Conservation (phyloP, 306 rosid genomes). For the Dalbergia cochinchinensis region DNA sequence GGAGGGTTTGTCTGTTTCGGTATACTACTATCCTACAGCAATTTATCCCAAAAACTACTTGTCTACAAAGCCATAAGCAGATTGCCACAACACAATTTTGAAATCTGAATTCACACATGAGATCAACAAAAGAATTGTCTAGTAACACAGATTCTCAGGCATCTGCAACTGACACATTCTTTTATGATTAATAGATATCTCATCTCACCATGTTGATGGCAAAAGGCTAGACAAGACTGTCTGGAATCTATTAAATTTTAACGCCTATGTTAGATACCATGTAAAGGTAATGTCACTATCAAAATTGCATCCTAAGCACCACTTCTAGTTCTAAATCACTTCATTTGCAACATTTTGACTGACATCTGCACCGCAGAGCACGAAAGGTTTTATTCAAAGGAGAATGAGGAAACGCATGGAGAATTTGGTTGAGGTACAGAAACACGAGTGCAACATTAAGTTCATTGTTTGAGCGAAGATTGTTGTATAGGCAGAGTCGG, state of each 20-base stretch:
- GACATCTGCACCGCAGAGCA: slow-evolving; percentile 56
- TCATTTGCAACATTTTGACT: slow-evolving; percentile 26
- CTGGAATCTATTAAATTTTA: slow-evolving; percentile 85
- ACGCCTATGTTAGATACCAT: slow-evolving; percentile 73
- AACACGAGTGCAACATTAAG: slow-evolving; percentile 3
- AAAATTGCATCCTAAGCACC: slow-evolving; percentile 6
- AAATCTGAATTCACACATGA: slow-evolving; percentile 27
- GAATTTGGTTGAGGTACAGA: slow-evolving; percentile 70
- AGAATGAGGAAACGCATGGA: slow-evolving; percentile 84
- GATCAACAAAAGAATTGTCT: slow-evolving; percentile 7
- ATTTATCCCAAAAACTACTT: slow-evolving; percentile 32
- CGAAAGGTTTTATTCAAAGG: slow-evolving; percentile 85
- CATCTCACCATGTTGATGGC: slow-evolving; percentile 67
- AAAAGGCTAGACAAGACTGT: slow-evolving; percentile 78
- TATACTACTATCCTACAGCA: slow-evolving; percentile 44
- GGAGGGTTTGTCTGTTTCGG: slow-evolving; percentile 94
- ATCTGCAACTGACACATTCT: slow-evolving; percentile 30
- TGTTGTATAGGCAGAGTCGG: not conserved
- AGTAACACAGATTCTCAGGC: slow-evolving; percentile 25
- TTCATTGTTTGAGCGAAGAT: slow-evolving; percentile 9
- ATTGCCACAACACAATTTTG: slow-evolving; percentile 16
- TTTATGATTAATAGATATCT: slow-evolving; percentile 63
- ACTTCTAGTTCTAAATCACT: slow-evolving; percentile 20
- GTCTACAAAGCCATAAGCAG: slow-evolving; percentile 5
- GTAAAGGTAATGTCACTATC: slow-evolving; percentile 68